Conservation (phyloP, 768 basidiomycete species). For the Serendipita sp. region DNA sequence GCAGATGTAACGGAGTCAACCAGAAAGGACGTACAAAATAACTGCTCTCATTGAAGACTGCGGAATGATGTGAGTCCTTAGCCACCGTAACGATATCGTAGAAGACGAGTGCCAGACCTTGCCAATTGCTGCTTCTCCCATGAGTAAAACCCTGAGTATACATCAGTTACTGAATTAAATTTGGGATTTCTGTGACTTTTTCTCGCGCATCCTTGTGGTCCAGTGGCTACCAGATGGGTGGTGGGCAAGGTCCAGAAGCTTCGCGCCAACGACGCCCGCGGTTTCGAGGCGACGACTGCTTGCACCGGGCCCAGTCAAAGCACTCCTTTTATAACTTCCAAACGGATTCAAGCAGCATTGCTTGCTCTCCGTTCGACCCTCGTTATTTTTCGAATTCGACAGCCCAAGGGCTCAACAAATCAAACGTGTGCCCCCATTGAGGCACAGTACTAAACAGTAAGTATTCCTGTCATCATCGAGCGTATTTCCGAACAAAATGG, state of each 20-base stretch:
- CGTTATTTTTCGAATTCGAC: background rate
- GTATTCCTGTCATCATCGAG: too few relatives aligned
- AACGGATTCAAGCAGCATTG: background rate
- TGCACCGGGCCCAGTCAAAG: too few relatives aligned
- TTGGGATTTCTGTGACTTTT: background rate
- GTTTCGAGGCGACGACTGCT: background rate
- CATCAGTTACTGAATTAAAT: background rate
- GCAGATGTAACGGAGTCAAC: background rate
- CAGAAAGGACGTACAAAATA: slow-evolving; percentile 67
- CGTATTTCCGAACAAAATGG: too few relatives aligned
- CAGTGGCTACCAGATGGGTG: too few relatives aligned
- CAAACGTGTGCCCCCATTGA: too few relatives aligned
- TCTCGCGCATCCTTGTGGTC: background rate
- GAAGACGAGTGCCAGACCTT: slow-evolving; percentile 22
- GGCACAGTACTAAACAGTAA: too few relatives aligned
- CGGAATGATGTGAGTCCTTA: background rate
- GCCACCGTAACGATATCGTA: background rate
- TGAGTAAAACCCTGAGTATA: slow-evolving; percentile 64
- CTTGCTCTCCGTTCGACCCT: background rate
- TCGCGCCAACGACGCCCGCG: background rate
- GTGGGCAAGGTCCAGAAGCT: background rate
- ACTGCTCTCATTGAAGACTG: slow-evolving; percentile 93
- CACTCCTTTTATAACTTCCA: too few relatives aligned
- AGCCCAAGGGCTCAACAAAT: too few relatives aligned
- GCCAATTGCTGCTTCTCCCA: slow-evolving; percentile 91